These are phyloP conservation scores for Oryza coarctata DNA, from an alignment of 176 grass and related monocot species.

Conservation along the genomic window DNA sequence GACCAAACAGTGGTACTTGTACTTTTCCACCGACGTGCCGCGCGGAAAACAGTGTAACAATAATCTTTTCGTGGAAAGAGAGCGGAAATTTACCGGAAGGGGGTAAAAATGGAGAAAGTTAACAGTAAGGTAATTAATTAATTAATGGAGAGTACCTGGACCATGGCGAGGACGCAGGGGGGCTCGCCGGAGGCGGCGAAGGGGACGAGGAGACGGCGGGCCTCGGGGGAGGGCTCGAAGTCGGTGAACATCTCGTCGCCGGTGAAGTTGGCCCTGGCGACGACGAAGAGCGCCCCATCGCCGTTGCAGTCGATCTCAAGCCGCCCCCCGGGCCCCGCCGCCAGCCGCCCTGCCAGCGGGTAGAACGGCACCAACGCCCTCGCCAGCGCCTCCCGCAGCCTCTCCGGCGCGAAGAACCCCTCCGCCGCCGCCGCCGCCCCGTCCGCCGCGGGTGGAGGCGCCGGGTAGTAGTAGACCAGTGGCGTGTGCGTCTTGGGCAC, in stretches of 20 bases:
- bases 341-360: conserved; percentile 61
- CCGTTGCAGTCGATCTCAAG: conserved; percentile 64
- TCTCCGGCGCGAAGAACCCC: conserved; percentile 47
- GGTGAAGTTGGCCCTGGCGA: conserved; percentile 42
- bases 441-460: not conserved
- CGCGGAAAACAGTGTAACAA: no score
- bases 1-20: not conserved
- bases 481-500: conserved; percentile 53
- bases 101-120: no score
- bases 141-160: conserved; percentile 30
- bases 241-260: conserved; percentile 49
- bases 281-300: conserved; percentile 57
- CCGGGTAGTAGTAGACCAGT: conserved; percentile 63
- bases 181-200: conserved; percentile 46
- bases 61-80: no score
- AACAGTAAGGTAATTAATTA: not conserved
- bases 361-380: conserved; percentile 61
- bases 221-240: conserved; percentile 58
- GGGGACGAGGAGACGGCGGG: conserved; percentile 55
- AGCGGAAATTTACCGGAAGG: not conserved
- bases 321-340: not conserved
- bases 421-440: not conserved
- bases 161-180: conserved; percentile 58
- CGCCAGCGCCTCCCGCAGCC: conserved; percentile 51
- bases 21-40: not conserved